Conservation (phyloP, 2,329 filamentous ascomycete genomes). For the Fusarium sp. region DNA sequence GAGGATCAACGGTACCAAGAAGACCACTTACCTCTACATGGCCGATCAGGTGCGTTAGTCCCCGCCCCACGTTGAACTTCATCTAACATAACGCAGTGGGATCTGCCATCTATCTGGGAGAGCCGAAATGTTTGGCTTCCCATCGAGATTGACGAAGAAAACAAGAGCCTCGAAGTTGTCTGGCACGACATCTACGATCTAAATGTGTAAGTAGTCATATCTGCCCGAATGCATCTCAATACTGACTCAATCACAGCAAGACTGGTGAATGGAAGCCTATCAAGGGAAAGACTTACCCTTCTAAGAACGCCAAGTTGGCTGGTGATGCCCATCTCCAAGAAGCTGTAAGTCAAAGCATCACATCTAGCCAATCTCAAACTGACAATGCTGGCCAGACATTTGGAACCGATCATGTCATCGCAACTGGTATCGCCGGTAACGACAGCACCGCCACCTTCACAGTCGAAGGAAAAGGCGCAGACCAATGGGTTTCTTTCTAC, state of each 20-base stretch:
- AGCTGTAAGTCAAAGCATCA: constrained; percentile 49
- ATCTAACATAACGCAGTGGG: constrained; percentile 54
- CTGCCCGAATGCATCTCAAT: neutral
- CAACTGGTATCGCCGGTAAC: constrained; percentile 65
- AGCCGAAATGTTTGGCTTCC: constrained; percentile 69
- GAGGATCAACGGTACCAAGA: constrained; percentile 59
- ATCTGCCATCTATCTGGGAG: constrained; percentile 65
- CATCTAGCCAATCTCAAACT: accelerated
- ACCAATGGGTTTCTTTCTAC: constrained; percentile 68
- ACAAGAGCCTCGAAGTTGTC: constrained; percentile 60
- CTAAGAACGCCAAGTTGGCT: constrained; percentile 57
- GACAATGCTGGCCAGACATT: constrained; percentile 53
- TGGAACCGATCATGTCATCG: constrained; percentile 59
- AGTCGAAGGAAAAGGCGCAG: constrained; percentile 60
- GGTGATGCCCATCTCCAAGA: constrained; percentile 64
- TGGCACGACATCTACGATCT: constrained; percentile 69
- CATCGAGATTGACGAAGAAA: constrained; percentile 62
- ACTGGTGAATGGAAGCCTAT: constrained; percentile 62
- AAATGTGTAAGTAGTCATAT: constrained; percentile 52
- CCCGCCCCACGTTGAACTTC: accelerated
- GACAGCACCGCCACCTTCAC: constrained; percentile 64
- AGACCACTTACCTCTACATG: constrained; percentile 64
- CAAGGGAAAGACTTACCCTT: constrained; percentile 61
- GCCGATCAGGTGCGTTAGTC: constrained; percentile 54
- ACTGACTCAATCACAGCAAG: constrained; percentile 44